Evolutionary conservation across 352 stramenopile genomes (phyloP).

Genomic region (Pythium plurisporium): DNA sequence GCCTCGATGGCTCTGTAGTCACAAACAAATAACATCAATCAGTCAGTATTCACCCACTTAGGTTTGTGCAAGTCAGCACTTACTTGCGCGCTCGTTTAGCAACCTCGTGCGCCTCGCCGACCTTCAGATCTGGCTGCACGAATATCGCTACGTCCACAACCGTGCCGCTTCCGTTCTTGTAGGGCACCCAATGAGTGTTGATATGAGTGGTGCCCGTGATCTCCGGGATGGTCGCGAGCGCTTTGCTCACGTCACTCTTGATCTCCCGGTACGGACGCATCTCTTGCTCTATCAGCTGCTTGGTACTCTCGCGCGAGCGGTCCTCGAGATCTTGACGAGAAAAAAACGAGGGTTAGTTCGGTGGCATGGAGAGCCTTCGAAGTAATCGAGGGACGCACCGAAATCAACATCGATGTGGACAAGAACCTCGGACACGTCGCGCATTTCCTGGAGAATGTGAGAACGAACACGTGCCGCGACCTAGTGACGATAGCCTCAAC

Average conservation of each 20-base stretch:
- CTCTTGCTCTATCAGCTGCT: slow-evolving; percentile 41
- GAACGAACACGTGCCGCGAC: slow-evolving; percentile 63
- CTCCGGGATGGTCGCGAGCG: slow-evolving; percentile 58
- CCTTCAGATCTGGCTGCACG: slow-evolving; percentile 67
- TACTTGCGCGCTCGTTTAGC: slow-evolving; percentile 72
- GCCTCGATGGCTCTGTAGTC: slow-evolving; percentile 68
- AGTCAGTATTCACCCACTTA: not conserved
- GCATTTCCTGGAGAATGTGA: slow-evolving; percentile 62
- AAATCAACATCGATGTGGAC: slow-evolving; percentile 82
- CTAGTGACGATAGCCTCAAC: too few species aligned
- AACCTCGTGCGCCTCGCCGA: slow-evolving; percentile 65
- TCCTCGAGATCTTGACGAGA: slow-evolving; percentile 21
- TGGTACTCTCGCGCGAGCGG: slow-evolving; percentile 17
- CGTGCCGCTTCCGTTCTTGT: slow-evolving; percentile 52
- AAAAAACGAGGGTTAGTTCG: not conserved
- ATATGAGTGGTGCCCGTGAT: slow-evolving; percentile 73
- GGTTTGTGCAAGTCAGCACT: not conserved
- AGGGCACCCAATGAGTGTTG: slow-evolving; percentile 77
- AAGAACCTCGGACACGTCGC: slow-evolving; percentile 84
- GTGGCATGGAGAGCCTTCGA: not conserved
- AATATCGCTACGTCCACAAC: slow-evolving; percentile 78
- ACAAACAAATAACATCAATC: too few species aligned
- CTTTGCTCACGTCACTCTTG: slow-evolving; percentile 57
- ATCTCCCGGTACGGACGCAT: slow-evolving; percentile 78
- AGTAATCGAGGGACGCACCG: slow-evolving; percentile 26